Evolutionary conservation across 768 basidiomycete genomes (phyloP), one percentile per base, ranked within the genome.

Genomic region (Porpolomopsis calyptriformis): DNA sequence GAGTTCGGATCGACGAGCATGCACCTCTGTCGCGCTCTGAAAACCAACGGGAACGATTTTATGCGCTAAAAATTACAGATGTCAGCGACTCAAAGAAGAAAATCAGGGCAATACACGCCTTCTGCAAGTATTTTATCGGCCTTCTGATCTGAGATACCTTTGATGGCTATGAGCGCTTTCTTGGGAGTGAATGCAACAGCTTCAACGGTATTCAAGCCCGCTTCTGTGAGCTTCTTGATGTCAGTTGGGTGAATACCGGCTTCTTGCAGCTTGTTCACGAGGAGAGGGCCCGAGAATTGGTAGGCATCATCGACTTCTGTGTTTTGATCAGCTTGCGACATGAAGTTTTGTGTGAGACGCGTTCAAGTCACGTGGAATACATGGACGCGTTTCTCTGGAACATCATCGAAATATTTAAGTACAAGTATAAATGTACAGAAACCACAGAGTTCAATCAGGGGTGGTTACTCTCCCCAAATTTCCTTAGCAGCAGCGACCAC

Each of bases 31-130:
- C 14, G 96, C 96, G 47, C 94, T 98, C 52, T 92, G 91, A 61
- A 99, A 99, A 3, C 96, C 96, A 50, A 98, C 78, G 5, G 94
- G 96, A 23, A 99, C 83, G 55, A 97, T 87, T 68, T 97, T 98
- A 59, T 84, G 82, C 2, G 92, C 94, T 97, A 54, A 8, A 47
- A 37, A 10, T 22, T 33, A 40, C 20, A 43, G 26, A 41, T 36
- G 40, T 48, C 22, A 50, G 29, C 49, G 40, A 47, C 47, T 35
- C 27, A 14, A 33, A 43, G 36, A 4, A 18, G 16, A 18, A 9
- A 25, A 9, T 19, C 16, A 22, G n/a, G 4, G 23, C 27, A 18
- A 38, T 3, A 60, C 76, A 52, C 48, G 89, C 96, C 96, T 72
- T 94, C 91, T 11, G 72, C 66, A 22, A 98, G 64, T 47, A 99